Conservation (phyloP, 2,329 filamentous ascomycete genomes). For the Onygenales sp. region DNA sequence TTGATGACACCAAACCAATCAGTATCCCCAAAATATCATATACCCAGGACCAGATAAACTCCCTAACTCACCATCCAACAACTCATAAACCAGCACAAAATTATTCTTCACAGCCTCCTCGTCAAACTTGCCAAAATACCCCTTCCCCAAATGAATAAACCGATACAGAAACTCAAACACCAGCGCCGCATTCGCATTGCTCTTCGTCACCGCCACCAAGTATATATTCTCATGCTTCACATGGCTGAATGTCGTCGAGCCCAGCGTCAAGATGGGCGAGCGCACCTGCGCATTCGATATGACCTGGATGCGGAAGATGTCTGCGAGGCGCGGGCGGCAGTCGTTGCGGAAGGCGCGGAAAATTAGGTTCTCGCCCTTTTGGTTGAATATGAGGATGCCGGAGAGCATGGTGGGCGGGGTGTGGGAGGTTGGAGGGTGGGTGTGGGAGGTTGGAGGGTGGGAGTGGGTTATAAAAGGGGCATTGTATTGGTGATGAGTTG, state of each 20-base stretch:
- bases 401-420: conserved; percentile 59
- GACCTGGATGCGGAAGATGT: conserved; percentile 99
- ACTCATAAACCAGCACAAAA: conserved; percentile 96
- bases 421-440: background rate
- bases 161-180: conserved; percentile 98
- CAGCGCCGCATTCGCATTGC: conserved; percentile 95
- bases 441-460: background rate
- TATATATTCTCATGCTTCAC: conserved; percentile 99
- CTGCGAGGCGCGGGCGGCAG: conserved; percentile 91
- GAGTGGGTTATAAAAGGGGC: background rate
- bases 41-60: background rate
- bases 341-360: conserved; percentile 98
- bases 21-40: background rate
- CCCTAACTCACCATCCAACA: conserved; percentile 64
- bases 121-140: conserved; percentile 98
- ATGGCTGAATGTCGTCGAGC: conserved; percentile 97
- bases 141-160: conserved; percentile 77
- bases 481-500: background rate
- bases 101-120: conserved; percentile 99
- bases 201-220: conserved; percentile 93
- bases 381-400: conserved; percentile 95
- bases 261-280: conserved; percentile 91
- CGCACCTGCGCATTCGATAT: conserved; percentile 97
- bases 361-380: conserved; percentile 99
- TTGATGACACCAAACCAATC: conserved; percentile 3